Conservation (phyloP, 2,329 filamentous ascomycete genomes). For the Exutisphaerella laricina region DNA sequence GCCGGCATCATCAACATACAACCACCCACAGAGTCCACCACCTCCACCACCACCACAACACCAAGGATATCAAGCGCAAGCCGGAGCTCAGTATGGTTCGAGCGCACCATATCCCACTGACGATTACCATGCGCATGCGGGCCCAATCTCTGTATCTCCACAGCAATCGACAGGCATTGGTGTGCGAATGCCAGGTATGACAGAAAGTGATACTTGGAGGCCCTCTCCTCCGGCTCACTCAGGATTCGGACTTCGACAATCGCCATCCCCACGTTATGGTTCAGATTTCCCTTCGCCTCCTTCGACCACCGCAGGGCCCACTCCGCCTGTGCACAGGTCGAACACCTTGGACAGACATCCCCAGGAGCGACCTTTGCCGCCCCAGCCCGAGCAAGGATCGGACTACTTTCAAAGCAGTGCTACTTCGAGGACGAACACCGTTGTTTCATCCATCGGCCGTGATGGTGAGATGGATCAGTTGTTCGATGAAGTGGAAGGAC, state of each 20-base stretch:
- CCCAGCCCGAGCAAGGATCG: conserved; percentile 43
- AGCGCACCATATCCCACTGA: conserved; percentile 23
- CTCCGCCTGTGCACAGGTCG: conserved; percentile 42
- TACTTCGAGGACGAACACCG: conserved; percentile 19
- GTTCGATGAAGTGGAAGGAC: conserved; percentile 52
- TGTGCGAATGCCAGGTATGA: conserved; percentile 12
- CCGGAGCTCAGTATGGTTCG: conserved; percentile 7
- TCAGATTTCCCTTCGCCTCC: conserved; percentile 24
- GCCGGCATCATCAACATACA: conserved; percentile 17
- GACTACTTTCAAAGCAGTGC: conserved; percentile 35
- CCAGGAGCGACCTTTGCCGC: conserved; percentile 54
- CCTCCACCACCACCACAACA: conserved; percentile 18
- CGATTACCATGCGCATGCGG: conserved; percentile 18
- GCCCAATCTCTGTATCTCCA: conserved; percentile 12
- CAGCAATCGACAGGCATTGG: conserved; percentile 6
- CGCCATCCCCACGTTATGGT: conserved; percentile 26
- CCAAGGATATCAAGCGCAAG: background rate
- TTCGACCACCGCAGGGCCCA: conserved; percentile 47
- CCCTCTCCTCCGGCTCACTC: conserved; percentile 30
- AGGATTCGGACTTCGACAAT: conserved; percentile 18
- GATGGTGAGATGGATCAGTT: conserved; percentile 44
- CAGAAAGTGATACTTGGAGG: conserved; percentile 17
- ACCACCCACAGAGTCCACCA: conserved; percentile 20
- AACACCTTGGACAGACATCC: conserved; percentile 53
- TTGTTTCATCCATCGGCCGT: conserved; percentile 7